phyloP scores from a whole-genome alignment of 257 asterid genomes.

The Cordia subcordata region DNA sequence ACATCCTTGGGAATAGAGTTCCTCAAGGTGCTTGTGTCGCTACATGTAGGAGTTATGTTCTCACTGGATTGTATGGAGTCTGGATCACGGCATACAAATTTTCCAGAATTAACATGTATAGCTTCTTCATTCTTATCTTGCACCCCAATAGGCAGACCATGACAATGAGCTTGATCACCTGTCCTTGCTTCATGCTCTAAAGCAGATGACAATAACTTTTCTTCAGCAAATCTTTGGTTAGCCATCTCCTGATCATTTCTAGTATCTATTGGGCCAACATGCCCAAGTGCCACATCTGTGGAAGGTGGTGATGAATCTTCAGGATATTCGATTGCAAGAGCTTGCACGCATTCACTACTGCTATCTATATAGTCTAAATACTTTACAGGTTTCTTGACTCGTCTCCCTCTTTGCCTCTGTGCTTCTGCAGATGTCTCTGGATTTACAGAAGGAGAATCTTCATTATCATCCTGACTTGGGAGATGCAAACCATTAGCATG shows the following conservation, averaged over 20 bases:
- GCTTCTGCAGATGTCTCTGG: conserved; percentile 19
- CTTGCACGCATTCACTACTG: conserved; percentile 13
- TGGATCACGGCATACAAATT: conserved; percentile 17
- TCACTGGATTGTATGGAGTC: conserved; percentile 24
- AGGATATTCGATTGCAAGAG: conserved; percentile 22
- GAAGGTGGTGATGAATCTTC: conserved; percentile 14
- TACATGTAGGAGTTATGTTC: conserved; percentile 16
- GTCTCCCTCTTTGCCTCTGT: conserved; percentile 40
- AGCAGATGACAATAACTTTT: conserved; percentile 16
- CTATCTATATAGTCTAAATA: conserved; percentile 20
- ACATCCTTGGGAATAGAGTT: conserved; percentile 46
- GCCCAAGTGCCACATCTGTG: conserved; percentile 10
- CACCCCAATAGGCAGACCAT: conserved; percentile 20
- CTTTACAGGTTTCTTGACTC: conserved; percentile 35
- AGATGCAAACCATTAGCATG: background rate
- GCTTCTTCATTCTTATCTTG: conserved; percentile 30
- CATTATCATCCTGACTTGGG: too few species aligned
- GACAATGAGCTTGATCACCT: conserved; percentile 18
- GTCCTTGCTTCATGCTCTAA: conserved; percentile 24
- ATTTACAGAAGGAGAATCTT: too few species aligned
- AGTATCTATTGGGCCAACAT: conserved; percentile 9
- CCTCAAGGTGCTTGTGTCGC: conserved; percentile 21
- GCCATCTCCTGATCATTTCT: conserved; percentile 4
- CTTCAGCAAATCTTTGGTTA: background rate
- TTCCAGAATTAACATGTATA: conserved; percentile 21